Base-by-base conservation (phyloP, 805 yeast genomes). In the Yamadazyma akitaensis region DNA sequence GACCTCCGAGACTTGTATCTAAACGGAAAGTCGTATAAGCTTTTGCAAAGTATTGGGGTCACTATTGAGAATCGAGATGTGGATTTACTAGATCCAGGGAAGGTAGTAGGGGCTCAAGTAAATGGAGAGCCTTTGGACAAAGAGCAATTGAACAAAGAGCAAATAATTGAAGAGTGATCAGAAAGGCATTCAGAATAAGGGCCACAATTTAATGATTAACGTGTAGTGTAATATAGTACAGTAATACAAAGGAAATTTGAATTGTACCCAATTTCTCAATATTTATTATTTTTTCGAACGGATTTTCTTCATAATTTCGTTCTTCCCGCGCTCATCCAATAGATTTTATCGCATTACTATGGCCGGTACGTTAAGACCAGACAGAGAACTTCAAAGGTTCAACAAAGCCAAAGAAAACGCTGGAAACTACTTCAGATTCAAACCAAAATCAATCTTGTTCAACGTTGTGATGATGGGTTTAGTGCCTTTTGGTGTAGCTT, bases 361-460 rank as follows among this genome's bases (percentile, higher is more conserved):
- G 77, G 77, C 76, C 42, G 67, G 61, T 50, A 72, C 77, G 37
- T 67, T 72, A 51, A 65, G 56, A 59, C 74, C 73, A 49, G 77
- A 72, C 54, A 67, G 64, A 37, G 74, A 61, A 41, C 63, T 70
- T 37, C 71, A 69, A 55, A 62, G 64, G 51, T 72, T 72, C 60
- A 72, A 72, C 53, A 51, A 60, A 28, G 74, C 73, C 43, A 71
- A 67, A 52, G 76, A 72, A 52, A 65, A 60, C 51, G 54, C 60
- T 33, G 76, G 76, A 26, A 65, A 64, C 56, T 65, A 63, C 58
- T 72, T 72, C 59, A 64, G 77, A 42, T 70, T 72, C 62, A 72
- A 61, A 44, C 64, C 73, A 19, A 63, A 61, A 50, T 65, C 73
- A 7, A 69, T 66, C 12, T 38, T 59, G 17, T 68, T 70, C 59